Conservation (phyloP, 2,329 filamentous ascomycete species). For the Trichothecium sympodiale region DNA sequence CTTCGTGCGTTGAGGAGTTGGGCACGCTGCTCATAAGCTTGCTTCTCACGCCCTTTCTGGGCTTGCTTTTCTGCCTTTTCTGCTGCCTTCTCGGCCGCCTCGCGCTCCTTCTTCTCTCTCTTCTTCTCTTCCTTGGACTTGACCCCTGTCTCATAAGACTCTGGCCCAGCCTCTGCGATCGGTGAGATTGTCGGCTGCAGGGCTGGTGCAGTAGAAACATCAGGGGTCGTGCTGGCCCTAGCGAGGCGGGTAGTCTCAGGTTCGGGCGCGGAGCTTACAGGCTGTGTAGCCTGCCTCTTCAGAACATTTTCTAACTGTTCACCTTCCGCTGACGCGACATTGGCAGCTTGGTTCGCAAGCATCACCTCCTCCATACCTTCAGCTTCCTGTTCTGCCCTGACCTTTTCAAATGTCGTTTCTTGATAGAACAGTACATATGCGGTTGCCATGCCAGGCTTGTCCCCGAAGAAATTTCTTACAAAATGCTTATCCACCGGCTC, state of each 20-base stretch:
- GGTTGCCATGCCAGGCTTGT: conserved; percentile 80
- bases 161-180: neutral
- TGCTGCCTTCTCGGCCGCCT: conserved; percentile 43
- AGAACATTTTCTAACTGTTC: conserved; percentile 32
- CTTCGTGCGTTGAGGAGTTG: conserved; percentile 23
- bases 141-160: conserved; percentile 13
- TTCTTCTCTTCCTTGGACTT: conserved; percentile 51
- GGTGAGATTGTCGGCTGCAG: conserved; percentile 1
- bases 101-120: conserved; percentile 59
- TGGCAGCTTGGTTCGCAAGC: conserved; percentile 45
- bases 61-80: conserved; percentile 11
- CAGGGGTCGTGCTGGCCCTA: conserved; percentile 55
- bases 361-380: conserved; percentile 58
- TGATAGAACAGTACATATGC: conserved; percentile 98
- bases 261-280: conserved; percentile 32
- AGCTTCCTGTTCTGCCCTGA: conserved; percentile 68
- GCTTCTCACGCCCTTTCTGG: conserved; percentile 31
- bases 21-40: conserved; percentile 30
- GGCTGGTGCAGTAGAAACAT: conserved; percentile 11
- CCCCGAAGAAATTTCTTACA: conserved; percentile 93
- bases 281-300: conserved; percentile 39
- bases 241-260: conserved; percentile 46
- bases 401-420: conserved; percentile 64
- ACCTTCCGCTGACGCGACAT: conserved; percentile 36
- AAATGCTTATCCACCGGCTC: conserved; percentile 96